Conservation (phyloP, 2,329 filamentous ascomycete genomes). For the Madurella fahalii region DNA sequence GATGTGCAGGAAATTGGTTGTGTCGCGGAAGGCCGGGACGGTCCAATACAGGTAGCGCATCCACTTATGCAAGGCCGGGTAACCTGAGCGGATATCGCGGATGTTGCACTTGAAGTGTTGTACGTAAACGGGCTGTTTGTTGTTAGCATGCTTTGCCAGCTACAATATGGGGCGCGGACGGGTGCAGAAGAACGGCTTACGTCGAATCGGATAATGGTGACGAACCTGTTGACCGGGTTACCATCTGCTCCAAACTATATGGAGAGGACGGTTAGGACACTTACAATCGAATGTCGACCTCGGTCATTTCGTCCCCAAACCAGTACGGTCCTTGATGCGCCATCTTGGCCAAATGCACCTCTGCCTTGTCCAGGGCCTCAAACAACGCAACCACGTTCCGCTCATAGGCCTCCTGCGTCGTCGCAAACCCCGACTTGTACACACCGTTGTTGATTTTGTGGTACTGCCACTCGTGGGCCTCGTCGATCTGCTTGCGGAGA, state of each 20-base stretch:
- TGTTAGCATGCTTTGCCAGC: slow-evolving; percentile 4
- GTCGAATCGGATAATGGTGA: slow-evolving; percentile 71
- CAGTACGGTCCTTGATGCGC: slow-evolving; percentile 58
- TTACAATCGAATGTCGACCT: slow-evolving; percentile 72
- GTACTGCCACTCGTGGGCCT: slow-evolving; percentile 77
- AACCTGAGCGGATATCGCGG: slow-evolving; percentile 77
- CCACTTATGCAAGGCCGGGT: slow-evolving; percentile 78
- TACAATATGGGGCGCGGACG: slow-evolving; percentile 17
- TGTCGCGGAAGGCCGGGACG: slow-evolving; percentile 69
- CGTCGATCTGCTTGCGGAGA: slow-evolving; percentile 67
- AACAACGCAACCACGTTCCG: slow-evolving; percentile 69
- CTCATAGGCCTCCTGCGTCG: slow-evolving; percentile 77
- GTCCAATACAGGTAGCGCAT: slow-evolving; percentile 83
- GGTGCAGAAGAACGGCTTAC: slow-evolving; percentile 29
- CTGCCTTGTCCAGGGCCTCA: slow-evolving; percentile 68
- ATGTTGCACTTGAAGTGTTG: slow-evolving; percentile 89
- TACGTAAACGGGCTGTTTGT: slow-evolving; percentile 62
- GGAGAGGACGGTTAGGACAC: slow-evolving; percentile 24
- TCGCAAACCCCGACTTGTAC: slow-evolving; percentile 78
- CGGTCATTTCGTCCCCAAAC: slow-evolving; percentile 71
- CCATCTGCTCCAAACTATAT: not conserved
- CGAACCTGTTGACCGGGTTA: slow-evolving; percentile 42
- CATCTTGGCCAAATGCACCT: slow-evolving; percentile 57
- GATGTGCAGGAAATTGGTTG: slow-evolving; percentile 92
- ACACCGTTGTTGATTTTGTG: slow-evolving; percentile 67